phyloP scores from a whole-genome alignment of 805 yeast genomes.

The Candida railenensis region DNA sequence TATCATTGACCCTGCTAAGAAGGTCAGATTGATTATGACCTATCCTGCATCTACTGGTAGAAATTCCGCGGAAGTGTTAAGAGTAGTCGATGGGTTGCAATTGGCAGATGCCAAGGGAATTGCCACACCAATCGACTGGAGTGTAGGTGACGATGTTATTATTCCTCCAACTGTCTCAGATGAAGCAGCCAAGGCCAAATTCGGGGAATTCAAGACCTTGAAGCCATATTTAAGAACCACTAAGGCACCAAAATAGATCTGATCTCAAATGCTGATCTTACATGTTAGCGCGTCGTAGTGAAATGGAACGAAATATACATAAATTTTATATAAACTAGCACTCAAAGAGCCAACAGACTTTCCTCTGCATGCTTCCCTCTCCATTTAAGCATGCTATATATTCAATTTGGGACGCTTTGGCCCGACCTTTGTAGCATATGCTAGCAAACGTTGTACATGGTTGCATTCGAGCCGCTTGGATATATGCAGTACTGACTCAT shows the following conservation, averaged over 20 bases:
- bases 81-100: constrained; percentile 88
- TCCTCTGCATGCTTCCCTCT: too few species aligned
- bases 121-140: constrained; percentile 93
- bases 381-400: too few species aligned
- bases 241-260: constrained; percentile 11
- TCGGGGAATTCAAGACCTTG: constrained; percentile 60
- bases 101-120: constrained; percentile 78
- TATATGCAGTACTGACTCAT: neutral
- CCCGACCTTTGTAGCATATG: too few species aligned
- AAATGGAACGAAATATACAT: too few species aligned
- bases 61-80: constrained; percentile 87
- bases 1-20: constrained; percentile 87
- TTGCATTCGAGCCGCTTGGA: neutral
- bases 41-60: constrained; percentile 96
- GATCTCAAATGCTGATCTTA: too few species aligned
- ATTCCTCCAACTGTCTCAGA: constrained; percentile 84
- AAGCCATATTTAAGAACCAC: constrained; percentile 67
- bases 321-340: too few species aligned
- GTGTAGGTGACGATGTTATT: constrained; percentile 84
- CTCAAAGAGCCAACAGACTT: too few species aligned
- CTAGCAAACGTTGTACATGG: too few species aligned
- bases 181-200: constrained; percentile 59
- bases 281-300: too few species aligned
- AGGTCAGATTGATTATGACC: constrained; percentile 79
- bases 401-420: too few species aligned